phyloP scores from a whole-genome alignment of 495 filamentous ascomycete species.

The Glarea lozoyensis region DNA sequence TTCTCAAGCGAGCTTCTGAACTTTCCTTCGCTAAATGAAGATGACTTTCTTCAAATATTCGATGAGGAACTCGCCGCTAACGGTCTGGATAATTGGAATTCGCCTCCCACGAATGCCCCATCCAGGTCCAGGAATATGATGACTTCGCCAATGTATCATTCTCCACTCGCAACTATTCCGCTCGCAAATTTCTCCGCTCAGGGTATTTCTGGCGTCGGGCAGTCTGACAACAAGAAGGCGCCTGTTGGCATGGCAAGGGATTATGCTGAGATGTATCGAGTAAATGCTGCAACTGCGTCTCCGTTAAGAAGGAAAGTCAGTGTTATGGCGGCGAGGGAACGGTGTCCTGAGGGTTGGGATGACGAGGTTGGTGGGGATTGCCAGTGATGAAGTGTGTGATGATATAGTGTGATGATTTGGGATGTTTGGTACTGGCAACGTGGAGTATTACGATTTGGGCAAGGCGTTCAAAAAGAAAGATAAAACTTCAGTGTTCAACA shows the following conservation, averaged over 20 bases:
- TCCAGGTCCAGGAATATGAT: not conserved
- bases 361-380: too few species aligned
- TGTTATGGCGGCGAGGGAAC: not conserved
- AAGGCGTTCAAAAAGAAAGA: too few species aligned
- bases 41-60: slow-evolving; percentile 9
- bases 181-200: too few species aligned
- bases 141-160: not conserved
- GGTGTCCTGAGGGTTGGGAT: too few species aligned
- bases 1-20: not conserved
- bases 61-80: slow-evolving; percentile 9
- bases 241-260: slow-evolving; percentile 3
- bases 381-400: too few species aligned
- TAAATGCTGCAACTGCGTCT: slow-evolving; percentile 12
- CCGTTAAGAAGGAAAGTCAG: slow-evolving; percentile 11
- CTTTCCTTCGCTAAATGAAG: not conserved
- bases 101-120: not conserved
- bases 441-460: too few species aligned
- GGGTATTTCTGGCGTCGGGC: too few species aligned
- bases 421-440: too few species aligned
- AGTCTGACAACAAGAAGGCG: not conserved
- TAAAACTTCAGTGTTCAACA: too few species aligned
- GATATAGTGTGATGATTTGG: too few species aligned
- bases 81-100: not conserved
- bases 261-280: slow-evolving; percentile 11
- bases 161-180: not conserved